phyloP scores from a whole-genome alignment of 257 asterid genomes.

The Nyctanthes arbortristis region DNA sequence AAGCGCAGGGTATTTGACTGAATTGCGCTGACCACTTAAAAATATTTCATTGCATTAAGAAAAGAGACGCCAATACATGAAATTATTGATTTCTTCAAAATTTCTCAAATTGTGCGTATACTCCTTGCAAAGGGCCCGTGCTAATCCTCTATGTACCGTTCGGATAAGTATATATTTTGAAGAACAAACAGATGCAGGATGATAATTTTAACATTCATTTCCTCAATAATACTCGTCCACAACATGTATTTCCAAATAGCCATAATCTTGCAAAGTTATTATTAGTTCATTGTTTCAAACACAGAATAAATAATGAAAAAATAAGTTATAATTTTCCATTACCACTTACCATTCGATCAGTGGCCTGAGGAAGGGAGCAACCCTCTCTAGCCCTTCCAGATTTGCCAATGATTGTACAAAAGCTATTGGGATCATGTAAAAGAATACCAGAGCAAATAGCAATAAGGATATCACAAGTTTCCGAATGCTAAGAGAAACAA shows the following conservation, averaged over 20 bases:
- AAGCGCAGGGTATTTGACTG: background rate
- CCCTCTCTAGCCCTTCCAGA: conserved; percentile 89
- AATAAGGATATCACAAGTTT: conserved; percentile 60
- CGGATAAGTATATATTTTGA: no score
- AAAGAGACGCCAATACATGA: background rate
- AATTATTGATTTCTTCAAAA: background rate
- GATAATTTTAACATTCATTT: background rate
- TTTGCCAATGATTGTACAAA: conserved; percentile 96
- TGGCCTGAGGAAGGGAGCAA: conserved; percentile 94
- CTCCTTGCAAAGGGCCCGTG: no score
- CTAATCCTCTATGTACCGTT: no score
- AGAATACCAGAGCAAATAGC: conserved; percentile 86
- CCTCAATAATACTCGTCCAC: background rate
- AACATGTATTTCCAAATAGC: background rate
- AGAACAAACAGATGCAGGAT: background rate
- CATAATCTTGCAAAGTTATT: background rate
- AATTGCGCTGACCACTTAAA: background rate
- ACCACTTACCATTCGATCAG: conserved; percentile 83
- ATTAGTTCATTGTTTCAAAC: background rate
- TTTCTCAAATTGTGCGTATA: no score
- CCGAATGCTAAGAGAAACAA: conserved; percentile 75
- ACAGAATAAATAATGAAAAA: background rate
- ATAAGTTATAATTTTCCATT: no score
- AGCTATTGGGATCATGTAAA: conserved; percentile 97
- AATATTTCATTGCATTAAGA: background rate